A percentile compares a stretch with the other conserved stretches of the same genome.
Conservation (phyloP, 768 basidiomycete genomes). For the Lyophyllum semitale region DNA sequence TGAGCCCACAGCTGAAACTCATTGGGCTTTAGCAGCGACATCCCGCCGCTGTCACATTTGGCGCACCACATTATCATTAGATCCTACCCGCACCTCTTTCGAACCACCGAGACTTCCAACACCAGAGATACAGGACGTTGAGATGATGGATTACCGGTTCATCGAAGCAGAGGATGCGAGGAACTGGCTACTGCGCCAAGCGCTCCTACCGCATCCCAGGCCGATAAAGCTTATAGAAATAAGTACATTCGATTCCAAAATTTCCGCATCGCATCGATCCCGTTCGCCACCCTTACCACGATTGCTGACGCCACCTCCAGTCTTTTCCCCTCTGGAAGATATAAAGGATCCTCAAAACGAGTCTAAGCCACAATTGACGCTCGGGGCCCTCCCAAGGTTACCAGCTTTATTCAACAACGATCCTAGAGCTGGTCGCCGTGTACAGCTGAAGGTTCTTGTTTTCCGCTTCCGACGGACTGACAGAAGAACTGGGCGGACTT, state of each 20-base stretch:
- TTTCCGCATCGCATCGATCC: conserved; percentile 47
- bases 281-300: conserved; percentile 26
- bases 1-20: conserved; percentile 5
- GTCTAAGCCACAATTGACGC: no score
- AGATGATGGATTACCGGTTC: conserved; percentile 47
- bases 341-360: no score
- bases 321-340: conserved; percentile 37
- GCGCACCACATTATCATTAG: conserved; percentile 21
- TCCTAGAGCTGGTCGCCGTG: no score
- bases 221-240: conserved; percentile 45
- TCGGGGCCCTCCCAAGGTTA: no score
- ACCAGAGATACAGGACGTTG: conserved; percentile 50
- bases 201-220: conserved; percentile 8
- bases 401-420: no score
- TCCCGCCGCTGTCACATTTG: conserved; percentile 14
- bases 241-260: conserved; percentile 55
- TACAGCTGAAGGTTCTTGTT: no score
- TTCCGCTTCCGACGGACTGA: no score
- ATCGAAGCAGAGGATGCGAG: conserved; percentile 22
- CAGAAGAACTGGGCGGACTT: no score
- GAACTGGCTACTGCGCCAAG: conserved; percentile 8
- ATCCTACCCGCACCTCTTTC: conserved; percentile 15
- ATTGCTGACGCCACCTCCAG: conserved; percentile 32
- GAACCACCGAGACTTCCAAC: conserved; percentile 43
- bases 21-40: conserved; percentile 11